A percentile compares a stretch with the other conserved stretches of the same genome.
These are phyloP conservation scores for Lipomyces lipofer DNA, from an alignment of 805 yeast genomes.

Conservation along the genomic window DNA sequence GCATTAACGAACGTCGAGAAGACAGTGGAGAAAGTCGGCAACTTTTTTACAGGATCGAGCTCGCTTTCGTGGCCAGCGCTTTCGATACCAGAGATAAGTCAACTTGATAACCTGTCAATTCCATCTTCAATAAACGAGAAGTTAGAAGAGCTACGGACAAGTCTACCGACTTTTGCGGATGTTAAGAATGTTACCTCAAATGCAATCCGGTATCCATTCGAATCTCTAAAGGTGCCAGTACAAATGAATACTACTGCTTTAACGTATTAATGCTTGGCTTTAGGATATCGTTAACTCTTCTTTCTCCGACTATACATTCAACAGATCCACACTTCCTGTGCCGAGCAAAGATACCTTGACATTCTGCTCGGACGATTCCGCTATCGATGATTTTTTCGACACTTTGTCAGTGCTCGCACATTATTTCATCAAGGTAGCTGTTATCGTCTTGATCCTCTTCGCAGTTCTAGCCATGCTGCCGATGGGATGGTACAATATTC, in stretches of 20 bases:
- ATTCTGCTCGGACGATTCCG: conserved; percentile 43
- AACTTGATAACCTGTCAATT: conserved; percentile 60
- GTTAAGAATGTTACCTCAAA: conserved; percentile 60
- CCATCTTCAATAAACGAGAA: conserved; percentile 63
- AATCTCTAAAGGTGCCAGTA: conserved; percentile 40
- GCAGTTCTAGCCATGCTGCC: conserved; percentile 49
- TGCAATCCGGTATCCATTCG: conserved; percentile 62
- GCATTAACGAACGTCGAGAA: conserved; percentile 57
- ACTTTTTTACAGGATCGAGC: conserved; percentile 53
- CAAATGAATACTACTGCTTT: no score
- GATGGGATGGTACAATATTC: conserved; percentile 48
- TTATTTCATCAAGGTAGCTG: conserved; percentile 43
- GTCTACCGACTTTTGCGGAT: conserved; percentile 65
- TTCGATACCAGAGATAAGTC: conserved; percentile 49
- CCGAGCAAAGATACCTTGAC: conserved; percentile 43
- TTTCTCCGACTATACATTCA: conserved; percentile 33
- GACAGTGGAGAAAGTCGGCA: conserved; percentile 54
- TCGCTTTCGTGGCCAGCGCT: conserved; percentile 42
- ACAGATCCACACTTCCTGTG: conserved; percentile 44
- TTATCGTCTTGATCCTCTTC: conserved; percentile 43
- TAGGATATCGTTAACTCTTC: conserved; percentile 13
- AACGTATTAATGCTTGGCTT: neutral
- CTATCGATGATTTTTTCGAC: conserved; percentile 45
- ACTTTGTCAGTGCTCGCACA: conserved; percentile 41
- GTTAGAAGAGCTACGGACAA: conserved; percentile 51